These are phyloP conservation scores for Metroxylon sagu DNA, from an alignment of 176 grass and related monocot genomes.

Conservation along the genomic window DNA sequence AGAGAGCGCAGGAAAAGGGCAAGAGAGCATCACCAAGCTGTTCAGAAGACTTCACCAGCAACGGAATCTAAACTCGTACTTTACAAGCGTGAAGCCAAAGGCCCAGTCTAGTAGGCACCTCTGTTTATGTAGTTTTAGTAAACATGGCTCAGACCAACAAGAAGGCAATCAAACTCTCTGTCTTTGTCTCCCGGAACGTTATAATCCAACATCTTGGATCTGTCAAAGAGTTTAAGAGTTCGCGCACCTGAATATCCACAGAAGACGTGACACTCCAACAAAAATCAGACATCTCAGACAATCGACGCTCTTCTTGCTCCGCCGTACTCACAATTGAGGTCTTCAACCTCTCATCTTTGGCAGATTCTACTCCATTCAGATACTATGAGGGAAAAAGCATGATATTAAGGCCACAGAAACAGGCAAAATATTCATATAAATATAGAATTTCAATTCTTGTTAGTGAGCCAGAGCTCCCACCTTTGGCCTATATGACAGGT, in stretches of 20 bases:
- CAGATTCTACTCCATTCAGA: constrained; percentile 14
- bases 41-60: too few species aligned
- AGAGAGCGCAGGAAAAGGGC: too few species aligned
- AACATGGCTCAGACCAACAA: too few species aligned
- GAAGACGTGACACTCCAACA: constrained; percentile 87
- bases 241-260: constrained; percentile 48
- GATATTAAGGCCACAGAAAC: background rate
- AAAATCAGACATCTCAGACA: constrained; percentile 90
- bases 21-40: too few species aligned
- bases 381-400: constrained; percentile 22
- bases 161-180: too few species aligned
- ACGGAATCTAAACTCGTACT: too few species aligned
- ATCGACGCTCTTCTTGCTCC: constrained; percentile 74
- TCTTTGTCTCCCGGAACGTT: background rate
- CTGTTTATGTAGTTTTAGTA: too few species aligned
- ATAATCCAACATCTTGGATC: background rate
- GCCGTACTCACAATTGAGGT: constrained; percentile 20
- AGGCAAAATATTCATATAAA: background rate
- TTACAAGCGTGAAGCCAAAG: too few species aligned
- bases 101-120: too few species aligned
- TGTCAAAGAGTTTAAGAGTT: background rate
- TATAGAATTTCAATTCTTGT: background rate
- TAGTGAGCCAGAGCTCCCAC: constrained; percentile 3
- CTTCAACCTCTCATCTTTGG: constrained; percentile 21
- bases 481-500: constrained; percentile 4